phyloP scores from a whole-genome alignment of 139 green algal species.

The Chlorella sp. region DNA sequence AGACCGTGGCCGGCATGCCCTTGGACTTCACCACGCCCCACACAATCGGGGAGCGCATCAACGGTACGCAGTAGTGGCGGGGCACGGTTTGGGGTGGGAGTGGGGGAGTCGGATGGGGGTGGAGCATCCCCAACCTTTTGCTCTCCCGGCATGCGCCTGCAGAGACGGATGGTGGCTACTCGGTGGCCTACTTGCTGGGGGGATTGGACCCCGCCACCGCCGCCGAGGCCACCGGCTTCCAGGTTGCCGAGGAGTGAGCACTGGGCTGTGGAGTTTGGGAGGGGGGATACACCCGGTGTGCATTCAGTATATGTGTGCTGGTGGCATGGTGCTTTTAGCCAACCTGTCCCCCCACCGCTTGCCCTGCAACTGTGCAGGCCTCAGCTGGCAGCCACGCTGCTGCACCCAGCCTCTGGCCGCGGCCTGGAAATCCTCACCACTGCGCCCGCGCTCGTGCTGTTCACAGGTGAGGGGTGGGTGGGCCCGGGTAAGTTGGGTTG shows the following conservation, averaged over 20 bases:
- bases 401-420: background rate
- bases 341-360: background rate
- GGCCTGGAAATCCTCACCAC: constrained; percentile 9
- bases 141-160: no score
- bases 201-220: no score
- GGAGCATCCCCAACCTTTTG: background rate
- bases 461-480: background rate
- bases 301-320: no score
- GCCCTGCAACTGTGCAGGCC: background rate
- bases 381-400: constrained; percentile 5
- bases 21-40: background rate
- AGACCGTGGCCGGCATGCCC: background rate
- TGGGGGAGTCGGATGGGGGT: background rate
- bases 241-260: no score
- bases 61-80: background rate
- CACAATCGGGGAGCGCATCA: constrained; percentile 10
- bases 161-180: no score
- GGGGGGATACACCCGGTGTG: no score
- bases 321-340: background rate
- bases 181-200: no score
- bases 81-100: background rate
- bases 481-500: background rate
- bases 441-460: background rate
- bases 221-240: background rate
- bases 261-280: no score